phyloP scores from a whole-genome alignment of 2,329 filamentous ascomycete genomes.

The Neofusicoccum sp. region DNA sequence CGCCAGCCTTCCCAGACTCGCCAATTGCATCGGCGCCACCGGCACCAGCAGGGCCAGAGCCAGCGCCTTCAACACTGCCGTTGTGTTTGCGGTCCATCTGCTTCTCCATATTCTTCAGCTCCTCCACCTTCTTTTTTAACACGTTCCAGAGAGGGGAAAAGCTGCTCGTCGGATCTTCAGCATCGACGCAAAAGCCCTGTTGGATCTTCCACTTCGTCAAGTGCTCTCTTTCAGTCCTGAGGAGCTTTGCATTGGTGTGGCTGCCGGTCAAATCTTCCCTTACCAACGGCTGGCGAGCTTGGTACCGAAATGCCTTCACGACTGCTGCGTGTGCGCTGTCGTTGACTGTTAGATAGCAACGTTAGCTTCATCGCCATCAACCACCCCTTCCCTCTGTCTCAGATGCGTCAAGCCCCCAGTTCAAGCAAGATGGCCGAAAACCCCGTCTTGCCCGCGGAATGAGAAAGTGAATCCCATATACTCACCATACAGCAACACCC shows the following conservation, averaged over 20 bases:
- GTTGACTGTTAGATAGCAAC: constrained; percentile 1
- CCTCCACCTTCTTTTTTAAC: not conserved
- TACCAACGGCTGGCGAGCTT: not conserved
- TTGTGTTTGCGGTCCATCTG: not conserved
- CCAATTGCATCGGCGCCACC: not conserved
- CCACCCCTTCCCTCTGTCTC: no score
- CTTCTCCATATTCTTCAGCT: not conserved
- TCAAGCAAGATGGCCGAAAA: no score
- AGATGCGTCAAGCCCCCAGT: no score
- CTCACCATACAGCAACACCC: constrained; percentile 22
- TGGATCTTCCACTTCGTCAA: not conserved
- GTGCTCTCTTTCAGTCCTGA: not conserved
- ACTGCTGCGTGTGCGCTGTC: not conserved
- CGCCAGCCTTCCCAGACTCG: not conserved
- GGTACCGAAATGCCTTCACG: not conserved
- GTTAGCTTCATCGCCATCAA: no score
- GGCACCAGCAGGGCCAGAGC: not conserved
- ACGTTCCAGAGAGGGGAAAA: constrained; percentile 20
- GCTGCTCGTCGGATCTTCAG: not conserved
- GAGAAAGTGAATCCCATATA: not conserved
- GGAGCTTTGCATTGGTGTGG: not conserved
- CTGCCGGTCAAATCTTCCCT: not conserved
- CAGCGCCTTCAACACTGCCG: not conserved
- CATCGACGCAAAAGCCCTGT: not conserved
- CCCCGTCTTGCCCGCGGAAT: no score